A percentile compares a stretch with the other conserved stretches of the same genome.
Conservation (phyloP, 1,139 yeast species). For the Yamadazyma taylorii region DNA sequence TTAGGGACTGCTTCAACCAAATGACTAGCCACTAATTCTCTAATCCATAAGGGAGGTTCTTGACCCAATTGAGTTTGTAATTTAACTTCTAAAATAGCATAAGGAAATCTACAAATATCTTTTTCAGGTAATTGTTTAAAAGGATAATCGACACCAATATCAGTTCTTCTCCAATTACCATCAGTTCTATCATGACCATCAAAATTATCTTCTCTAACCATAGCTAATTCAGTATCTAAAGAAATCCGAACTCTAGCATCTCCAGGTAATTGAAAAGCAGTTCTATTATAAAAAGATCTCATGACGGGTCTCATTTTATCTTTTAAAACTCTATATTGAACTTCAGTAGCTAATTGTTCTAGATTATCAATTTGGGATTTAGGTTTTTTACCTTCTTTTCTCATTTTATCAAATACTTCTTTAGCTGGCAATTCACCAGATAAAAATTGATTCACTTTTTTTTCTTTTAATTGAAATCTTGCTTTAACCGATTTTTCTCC, state of each 20-base stretch:
- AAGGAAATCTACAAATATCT: constrained; percentile 91
- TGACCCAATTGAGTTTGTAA: constrained; percentile 97
- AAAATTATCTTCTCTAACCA: constrained; percentile 96
- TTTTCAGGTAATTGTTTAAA: constrained; percentile 78
- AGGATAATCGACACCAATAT: constrained; percentile 96
- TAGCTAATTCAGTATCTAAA: constrained; percentile 88
- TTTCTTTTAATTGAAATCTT: constrained; percentile 88
- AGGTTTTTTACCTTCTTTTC: constrained; percentile 89
- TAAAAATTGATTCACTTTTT: constrained; percentile 80
- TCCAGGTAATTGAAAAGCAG: constrained; percentile 98
- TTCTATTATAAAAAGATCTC: constrained; percentile 94
- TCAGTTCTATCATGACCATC: constrained; percentile 90
- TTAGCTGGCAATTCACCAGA: constrained; percentile 81
- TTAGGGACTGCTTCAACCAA: constrained; percentile 97
- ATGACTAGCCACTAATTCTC: constrained; percentile 87
- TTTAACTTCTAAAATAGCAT: constrained; percentile 95
- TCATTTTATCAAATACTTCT: constrained; percentile 88
- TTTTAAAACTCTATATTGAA: constrained; percentile 84
- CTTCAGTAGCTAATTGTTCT: constrained; percentile 89
- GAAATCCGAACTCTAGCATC: constrained; percentile 98
- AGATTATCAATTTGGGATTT: constrained; percentile 84
- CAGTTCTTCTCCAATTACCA: constrained; percentile 97
- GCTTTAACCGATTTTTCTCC: constrained; percentile 99
- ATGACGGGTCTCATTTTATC: constrained; percentile 88
- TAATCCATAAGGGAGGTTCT: constrained; percentile 97